phyloP scores from a whole-genome alignment of 768 basidiomycete species.

The Mycena haematopus region DNA sequence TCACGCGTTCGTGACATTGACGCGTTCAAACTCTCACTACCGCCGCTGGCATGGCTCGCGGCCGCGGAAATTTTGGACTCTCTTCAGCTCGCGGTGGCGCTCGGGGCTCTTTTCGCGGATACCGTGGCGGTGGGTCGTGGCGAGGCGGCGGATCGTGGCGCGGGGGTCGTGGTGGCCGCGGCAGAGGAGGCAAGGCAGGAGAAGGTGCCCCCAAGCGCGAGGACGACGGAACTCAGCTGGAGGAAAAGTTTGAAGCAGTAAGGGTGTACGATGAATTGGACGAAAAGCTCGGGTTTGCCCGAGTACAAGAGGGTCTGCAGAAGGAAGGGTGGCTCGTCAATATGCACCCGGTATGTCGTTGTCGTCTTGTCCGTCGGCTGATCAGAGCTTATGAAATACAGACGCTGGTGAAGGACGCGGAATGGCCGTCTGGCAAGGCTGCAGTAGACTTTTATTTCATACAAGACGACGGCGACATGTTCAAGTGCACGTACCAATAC shows the following conservation, averaged over 20 bases:
- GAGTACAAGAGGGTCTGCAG: slow-evolving; percentile 77
- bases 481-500: slow-evolving; percentile 91
- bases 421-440: slow-evolving; percentile 82
- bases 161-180: slow-evolving; percentile 63
- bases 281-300: slow-evolving; percentile 88
- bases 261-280: slow-evolving; percentile 85
- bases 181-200: slow-evolving; percentile 44
- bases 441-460: slow-evolving; percentile 98
- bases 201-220: slow-evolving; percentile 71
- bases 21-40: background rate
- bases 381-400: slow-evolving; percentile 37
- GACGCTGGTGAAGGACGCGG: slow-evolving; percentile 88
- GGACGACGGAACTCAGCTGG: slow-evolving; percentile 88
- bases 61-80: slow-evolving; percentile 63
- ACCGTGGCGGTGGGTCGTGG: slow-evolving; percentile 53
- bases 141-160: slow-evolving; percentile 58
- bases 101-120: slow-evolving; percentile 54
- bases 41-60: slow-evolving; percentile 51
- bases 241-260: slow-evolving; percentile 86
- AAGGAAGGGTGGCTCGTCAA: slow-evolving; percentile 96
- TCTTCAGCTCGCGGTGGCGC: slow-evolving; percentile 55
- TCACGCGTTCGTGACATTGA: slow-evolving; percentile 12
- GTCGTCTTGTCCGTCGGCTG: slow-evolving; percentile 2
- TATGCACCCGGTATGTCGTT: slow-evolving; percentile 94
- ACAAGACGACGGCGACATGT: slow-evolving; percentile 94